Evolutionary conservation across 1,139 yeast genomes (phyloP), one percentile per base, ranked within the genome.

Genomic region (Kodamaea sp.): DNA sequence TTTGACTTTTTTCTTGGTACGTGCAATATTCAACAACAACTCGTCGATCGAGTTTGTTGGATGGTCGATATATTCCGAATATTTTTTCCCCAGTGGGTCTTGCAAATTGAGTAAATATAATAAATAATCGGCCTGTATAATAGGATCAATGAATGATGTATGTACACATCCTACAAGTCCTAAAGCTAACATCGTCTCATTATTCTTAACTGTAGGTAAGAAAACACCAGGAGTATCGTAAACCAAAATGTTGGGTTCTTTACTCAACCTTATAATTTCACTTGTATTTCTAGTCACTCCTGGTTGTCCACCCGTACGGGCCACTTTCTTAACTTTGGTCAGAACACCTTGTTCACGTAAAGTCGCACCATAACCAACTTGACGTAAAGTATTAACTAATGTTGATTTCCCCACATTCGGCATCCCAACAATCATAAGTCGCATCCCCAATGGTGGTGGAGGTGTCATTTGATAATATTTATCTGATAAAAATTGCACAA

Each of bases 381-480:
- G 68, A 41, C 97, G 64, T 37, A 92, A 63, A 0, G 84, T 73
- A 55, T 92, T 92, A 8, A 90, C 83, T 41, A 92, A 63, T 0
- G 95, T 84, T n/a, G 96, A 86, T 59, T 92, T 92, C 1, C 98
- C 98, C n/a, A 89, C 96, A 58, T 92, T 92, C 1, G 98, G 98
- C 95, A 92, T 86, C 0, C 98, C 98, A 8, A 85, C 81, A 35
- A 92, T 79, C 69, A 90, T 70, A 38, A 85, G 60, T 28, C 90
- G 64, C 36, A 85, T 65, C 0, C 98, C 97, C 40, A 89, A 62
- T 0, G 97, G 97, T 0, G 95, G 92, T 1, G 83, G 80, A 0
- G 90, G 80, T 6, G 58, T 60, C 72, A 79, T 68, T 3, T 53
- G 47, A 24, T 59, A 46, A 47, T 75, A 72, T 40, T 67, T 64